Percentiles rank a stretch among this genome's conserved stretches.
Conservation (phyloP, 2,329 filamentous ascomycete genomes). For the Cordyceps militaris region DNA sequence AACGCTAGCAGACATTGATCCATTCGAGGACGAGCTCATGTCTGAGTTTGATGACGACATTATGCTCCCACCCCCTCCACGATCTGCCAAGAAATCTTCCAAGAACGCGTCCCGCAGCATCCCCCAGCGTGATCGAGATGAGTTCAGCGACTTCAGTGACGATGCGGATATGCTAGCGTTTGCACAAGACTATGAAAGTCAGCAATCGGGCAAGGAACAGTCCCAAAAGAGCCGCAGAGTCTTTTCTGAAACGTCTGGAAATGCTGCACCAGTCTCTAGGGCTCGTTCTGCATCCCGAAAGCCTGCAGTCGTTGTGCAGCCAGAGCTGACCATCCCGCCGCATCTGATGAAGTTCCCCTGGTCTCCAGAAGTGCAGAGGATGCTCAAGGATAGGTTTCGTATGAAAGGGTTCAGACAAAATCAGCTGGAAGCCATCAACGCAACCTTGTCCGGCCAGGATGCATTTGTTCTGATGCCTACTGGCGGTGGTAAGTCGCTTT, state of each 20-base stretch:
- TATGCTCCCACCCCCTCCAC: constrained; percentile 11
- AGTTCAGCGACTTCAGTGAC: constrained; percentile 43
- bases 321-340: constrained; percentile 34
- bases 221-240: constrained; percentile 27
- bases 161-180: constrained; percentile 46
- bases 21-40: constrained; percentile 21
- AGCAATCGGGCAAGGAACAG: constrained; percentile 24
- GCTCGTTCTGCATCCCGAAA: constrained; percentile 28
- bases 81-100: constrained; percentile 2
- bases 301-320: constrained; percentile 13
- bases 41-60: constrained; percentile 26
- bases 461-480: constrained; percentile 97
- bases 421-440: constrained; percentile 92
- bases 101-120: not conserved
- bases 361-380: constrained; percentile 76
- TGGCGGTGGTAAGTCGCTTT: constrained; percentile 91
- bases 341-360: constrained; percentile 63
- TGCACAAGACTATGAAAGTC: constrained; percentile 42
- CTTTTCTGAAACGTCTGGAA: constrained; percentile 44
- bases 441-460: constrained; percentile 79
- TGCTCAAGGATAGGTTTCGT: constrained; percentile 75
- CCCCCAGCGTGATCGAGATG: constrained; percentile 22
- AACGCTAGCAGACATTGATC: not conserved
- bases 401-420: constrained; percentile 84
- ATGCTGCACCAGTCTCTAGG: constrained; percentile 28